phyloP scores from a whole-genome alignment of 2,329 filamentous ascomycete genomes.

The Pseudocercospora cruenta region DNA sequence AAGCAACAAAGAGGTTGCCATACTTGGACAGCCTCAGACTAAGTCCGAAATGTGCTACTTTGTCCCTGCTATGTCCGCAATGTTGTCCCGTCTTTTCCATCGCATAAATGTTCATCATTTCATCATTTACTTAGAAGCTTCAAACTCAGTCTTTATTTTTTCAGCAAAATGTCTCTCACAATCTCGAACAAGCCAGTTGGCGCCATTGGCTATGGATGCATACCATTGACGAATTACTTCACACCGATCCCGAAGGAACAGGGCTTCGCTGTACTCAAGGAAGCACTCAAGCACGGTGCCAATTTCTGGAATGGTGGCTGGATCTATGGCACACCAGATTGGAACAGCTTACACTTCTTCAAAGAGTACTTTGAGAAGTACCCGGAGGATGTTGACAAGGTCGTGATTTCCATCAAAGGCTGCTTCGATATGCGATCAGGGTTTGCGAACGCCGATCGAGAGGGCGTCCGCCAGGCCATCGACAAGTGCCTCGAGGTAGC shows the following conservation, averaged over 20 bases:
- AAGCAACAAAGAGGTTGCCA: too few relatives aligned
- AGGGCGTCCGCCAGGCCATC: constrained; percentile 43
- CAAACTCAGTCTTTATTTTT: too few relatives aligned
- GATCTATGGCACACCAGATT: constrained; percentile 48
- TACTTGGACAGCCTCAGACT: background rate
- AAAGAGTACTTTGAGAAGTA: constrained; percentile 54
- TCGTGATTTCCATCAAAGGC: constrained; percentile 53
- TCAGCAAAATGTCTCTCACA: background rate
- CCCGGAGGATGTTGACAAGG: constrained; percentile 52
- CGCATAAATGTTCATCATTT: too few relatives aligned
- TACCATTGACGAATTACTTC: constrained; percentile 52
- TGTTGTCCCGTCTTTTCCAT: background rate
- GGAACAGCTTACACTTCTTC: constrained; percentile 47
- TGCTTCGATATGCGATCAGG: constrained; percentile 42
- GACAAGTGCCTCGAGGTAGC: constrained; percentile 47
- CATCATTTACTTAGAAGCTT: background rate
- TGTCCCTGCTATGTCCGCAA: background rate
- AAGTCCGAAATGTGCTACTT: background rate
- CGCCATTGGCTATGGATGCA: constrained; percentile 51
- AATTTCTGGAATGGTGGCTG: constrained; percentile 52
- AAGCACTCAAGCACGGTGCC: constrained; percentile 44
- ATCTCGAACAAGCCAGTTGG: constrained; percentile 25
- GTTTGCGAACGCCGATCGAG: constrained; percentile 45
- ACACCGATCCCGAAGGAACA: constrained; percentile 42
- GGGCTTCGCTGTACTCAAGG: constrained; percentile 47